phyloP scores from a whole-genome alignment of 305 asterid species.

The Fraxinus albicans region DNA sequence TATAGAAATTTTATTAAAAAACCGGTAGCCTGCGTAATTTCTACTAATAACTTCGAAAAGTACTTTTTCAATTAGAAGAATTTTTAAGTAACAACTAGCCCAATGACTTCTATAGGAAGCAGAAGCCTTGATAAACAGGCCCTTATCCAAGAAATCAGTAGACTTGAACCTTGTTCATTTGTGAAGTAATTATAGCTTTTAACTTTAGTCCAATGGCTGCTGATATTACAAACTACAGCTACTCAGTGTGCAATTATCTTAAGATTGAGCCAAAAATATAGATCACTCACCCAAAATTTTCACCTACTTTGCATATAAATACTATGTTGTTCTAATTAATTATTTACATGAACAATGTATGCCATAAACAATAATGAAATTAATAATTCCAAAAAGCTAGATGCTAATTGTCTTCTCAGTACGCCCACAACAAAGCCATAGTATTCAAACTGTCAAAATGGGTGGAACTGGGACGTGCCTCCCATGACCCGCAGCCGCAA shows the following conservation, averaged over 20 bases:
- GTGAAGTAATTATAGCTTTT: neutral
- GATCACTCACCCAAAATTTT: neutral
- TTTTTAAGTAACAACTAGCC: neutral
- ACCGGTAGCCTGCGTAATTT: too few relatives aligned
- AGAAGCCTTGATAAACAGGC: neutral
- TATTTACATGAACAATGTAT: neutral
- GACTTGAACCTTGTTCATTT: neutral
- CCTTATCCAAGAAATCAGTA: neutral
- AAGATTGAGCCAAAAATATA: neutral
- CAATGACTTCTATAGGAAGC: neutral
- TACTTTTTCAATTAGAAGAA: neutral
- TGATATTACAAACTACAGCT: neutral
- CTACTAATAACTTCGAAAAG: too few relatives aligned
- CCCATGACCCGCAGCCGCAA: neutral
- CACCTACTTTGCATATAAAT: neutral
- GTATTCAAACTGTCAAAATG: neutral
- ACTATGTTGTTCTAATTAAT: neutral
- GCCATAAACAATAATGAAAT: neutral
- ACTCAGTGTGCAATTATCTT: neutral
- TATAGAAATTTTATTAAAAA: too few relatives aligned
- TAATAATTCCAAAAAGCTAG: conserved; percentile 5
- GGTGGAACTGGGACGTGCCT: neutral
- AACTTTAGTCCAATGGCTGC: neutral
- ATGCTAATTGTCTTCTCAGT: conserved; percentile 20
- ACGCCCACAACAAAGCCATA: neutral